phyloP scores from a whole-genome alignment of 306 rosid species.

The apple (Malus domestica) region ASM211411v1 NC_041790.1:35169501-35170000 shows the following conservation, averaged over 20 bases:
- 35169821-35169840: background rate
- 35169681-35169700: constrained; percentile 52
- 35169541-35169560: background rate
- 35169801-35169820: background rate
- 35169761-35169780: background rate
- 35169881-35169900: background rate
- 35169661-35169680: constrained; percentile 82
- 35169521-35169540: background rate
- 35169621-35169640: constrained; percentile 6
- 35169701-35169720: constrained; percentile 66
- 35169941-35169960: background rate
- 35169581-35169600: background rate
- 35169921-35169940: background rate
- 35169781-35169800: background rate
- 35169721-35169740: constrained; percentile 61
- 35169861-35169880: background rate
- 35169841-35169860: background rate
- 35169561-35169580: background rate
- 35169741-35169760: constrained; percentile 38
- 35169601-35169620: background rate
- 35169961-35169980: background rate
- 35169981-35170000: background rate
- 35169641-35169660: constrained; percentile 74
- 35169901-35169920: background rate
- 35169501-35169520: background rate